Base-by-base conservation (phyloP, 1,284 basidiomycete genomes). In the Microbotryum silenes-acaulis region DNA sequence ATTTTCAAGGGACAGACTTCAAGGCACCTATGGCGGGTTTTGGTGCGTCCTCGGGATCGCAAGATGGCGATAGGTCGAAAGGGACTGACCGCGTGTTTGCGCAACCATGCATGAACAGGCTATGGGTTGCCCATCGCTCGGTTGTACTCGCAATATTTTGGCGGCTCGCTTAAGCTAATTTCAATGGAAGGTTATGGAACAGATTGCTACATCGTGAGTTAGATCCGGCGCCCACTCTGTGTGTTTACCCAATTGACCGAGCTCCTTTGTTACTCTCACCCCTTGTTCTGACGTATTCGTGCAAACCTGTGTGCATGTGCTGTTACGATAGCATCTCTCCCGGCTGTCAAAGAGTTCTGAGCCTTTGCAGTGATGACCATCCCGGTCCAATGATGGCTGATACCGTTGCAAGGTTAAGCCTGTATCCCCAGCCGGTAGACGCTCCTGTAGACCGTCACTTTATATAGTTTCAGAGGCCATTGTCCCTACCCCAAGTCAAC, bases 21-120 rank as follows among this genome's bases (percentile, higher is more conserved):
- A 91, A 92, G 74, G 94, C 94, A 6, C 94, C 94, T 1, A 96
- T 98, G 92, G 94, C 94, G 48, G 94, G 94, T 3, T 97, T 93
- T 72, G 91, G 90, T 70, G 16, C 18, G 49, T 1, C 10, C 9
- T 51, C 7, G 4, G 20, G 16, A 8, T 29, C 31, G 6, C 29
- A 14, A 4, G 2, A 2, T 21, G 37, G 6, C 16, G 37, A 42
- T 0, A 42, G 37, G 14, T 16, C 8, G 6, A 45, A 57, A 71
- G 51, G 55, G 66, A 67, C 51, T 44, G 23, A 29, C 52, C 23
- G 7, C 44, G 10, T 5, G 20, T 31, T 60, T 33, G 14, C 51
- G 0, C 47, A 2, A 10, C 20, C n/a, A 3, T 14, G 21, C 2
- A 2, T 23, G 33, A 42, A 3, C 56, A 64, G 73, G 75, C 12